Conservation (phyloP, 2,329 filamentous ascomycete genomes). For the Plectosphaerella plurivora region DNA sequence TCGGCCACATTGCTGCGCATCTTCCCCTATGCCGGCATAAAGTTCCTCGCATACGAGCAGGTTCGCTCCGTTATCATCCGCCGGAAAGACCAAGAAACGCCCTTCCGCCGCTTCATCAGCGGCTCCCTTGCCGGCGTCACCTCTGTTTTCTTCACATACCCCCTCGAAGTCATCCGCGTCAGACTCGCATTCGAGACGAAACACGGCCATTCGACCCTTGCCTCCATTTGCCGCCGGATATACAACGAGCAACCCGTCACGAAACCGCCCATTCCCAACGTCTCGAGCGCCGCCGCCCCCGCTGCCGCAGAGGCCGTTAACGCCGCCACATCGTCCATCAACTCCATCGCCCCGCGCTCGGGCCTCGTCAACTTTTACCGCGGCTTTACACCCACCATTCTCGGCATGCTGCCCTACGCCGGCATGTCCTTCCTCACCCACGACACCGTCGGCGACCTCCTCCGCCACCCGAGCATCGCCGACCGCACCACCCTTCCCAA, state of each 20-base stretch:
- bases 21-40: conserved; percentile 96
- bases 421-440: conserved; percentile 95
- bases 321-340: conserved; percentile 36
- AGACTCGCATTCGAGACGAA: conserved; percentile 94
- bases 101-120: conserved; percentile 67
- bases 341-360: conserved; percentile 49
- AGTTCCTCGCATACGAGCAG: conserved; percentile 97
- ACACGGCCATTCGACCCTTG: conserved; percentile 63
- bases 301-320: conserved; percentile 36
- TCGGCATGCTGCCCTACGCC: conserved; percentile 96
- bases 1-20: conserved; percentile 91
- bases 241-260: conserved; percentile 67
- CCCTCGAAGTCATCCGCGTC: conserved; percentile 87
- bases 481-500: conserved; percentile 71
- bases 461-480: conserved; percentile 65
- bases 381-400: conserved; percentile 82
- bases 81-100: conserved; percentile 69
- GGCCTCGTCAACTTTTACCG: conserved; percentile 91
- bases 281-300: conserved; percentile 28
- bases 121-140: conserved; percentile 78
- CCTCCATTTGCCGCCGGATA: conserved; percentile 78
- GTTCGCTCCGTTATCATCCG: conserved; percentile 77
- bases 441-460: conserved; percentile 80
- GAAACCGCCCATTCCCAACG: conserved; percentile 26
- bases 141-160: conserved; percentile 94